Evolutionary conservation across 371 early-diverging fungal genomes (phyloP).

Genomic region (Syncephalastrum sp.): DNA sequence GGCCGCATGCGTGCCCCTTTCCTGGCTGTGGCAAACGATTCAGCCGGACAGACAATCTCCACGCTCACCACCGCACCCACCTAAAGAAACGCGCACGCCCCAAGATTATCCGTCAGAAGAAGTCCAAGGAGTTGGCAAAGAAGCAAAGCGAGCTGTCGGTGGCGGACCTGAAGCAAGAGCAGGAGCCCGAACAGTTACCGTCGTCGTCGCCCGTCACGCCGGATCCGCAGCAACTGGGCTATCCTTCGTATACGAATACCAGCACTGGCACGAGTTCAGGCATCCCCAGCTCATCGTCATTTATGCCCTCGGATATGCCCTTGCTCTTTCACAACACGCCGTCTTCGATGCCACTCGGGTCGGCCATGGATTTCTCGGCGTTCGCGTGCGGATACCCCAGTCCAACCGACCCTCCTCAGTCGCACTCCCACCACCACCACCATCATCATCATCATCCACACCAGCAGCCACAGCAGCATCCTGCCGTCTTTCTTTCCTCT

Average conservation of each 20-base stretch:
- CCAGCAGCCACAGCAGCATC: slow-evolving; percentile 6
- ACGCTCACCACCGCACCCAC: slow-evolving; percentile 47
- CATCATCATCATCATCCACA: background rate
- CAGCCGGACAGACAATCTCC: slow-evolving; percentile 65
- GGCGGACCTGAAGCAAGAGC: too few relatives aligned
- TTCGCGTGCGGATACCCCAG: background rate
- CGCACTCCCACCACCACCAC: slow-evolving; percentile 5
- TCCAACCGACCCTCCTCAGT: slow-evolving; percentile 2
- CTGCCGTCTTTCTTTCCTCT: slow-evolving; percentile 1
- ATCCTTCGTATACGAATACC: too few relatives aligned
- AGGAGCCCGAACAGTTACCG: too few relatives aligned
- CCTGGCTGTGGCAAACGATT: slow-evolving; percentile 61
- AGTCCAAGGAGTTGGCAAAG: background rate
- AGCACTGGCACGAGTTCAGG: too few relatives aligned
- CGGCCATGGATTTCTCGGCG: too few relatives aligned
- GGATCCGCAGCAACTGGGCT: too few relatives aligned
- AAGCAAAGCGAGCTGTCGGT: too few relatives aligned
- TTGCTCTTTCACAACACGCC: too few relatives aligned
- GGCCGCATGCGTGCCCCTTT: slow-evolving; percentile 57
- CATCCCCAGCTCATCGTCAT: too few relatives aligned
- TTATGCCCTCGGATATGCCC: too few relatives aligned
- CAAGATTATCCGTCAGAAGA: slow-evolving; percentile 1
- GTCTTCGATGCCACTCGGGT: too few relatives aligned
- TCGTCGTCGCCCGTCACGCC: too few relatives aligned
- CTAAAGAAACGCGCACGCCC: slow-evolving; percentile 11